Conservation (phyloP, 116 monocot genomes). For the Cymodocea nodosa region DNA sequence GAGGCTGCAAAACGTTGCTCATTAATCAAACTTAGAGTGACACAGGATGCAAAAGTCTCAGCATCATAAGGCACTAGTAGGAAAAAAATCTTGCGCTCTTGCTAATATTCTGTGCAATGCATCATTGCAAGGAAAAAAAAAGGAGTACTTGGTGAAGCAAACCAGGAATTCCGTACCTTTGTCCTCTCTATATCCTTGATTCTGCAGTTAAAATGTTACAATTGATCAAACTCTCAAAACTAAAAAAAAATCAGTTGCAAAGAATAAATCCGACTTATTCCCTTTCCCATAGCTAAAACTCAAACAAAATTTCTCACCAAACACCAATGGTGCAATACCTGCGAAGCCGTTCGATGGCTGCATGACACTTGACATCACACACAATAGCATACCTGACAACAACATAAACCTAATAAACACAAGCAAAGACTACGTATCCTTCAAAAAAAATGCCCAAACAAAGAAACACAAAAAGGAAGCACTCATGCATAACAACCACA, state of each 20-base stretch:
- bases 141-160: background rate
- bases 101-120: no score
- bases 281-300: no score
- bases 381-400: constrained; percentile 71
- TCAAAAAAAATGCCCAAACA: background rate
- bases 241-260: background rate
- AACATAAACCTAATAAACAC: constrained; percentile 1
- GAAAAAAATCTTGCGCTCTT: no score
- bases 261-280: background rate
- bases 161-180: constrained; percentile 46
- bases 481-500: background rate
- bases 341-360: constrained; percentile 75
- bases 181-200: constrained; percentile 72
- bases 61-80: no score
- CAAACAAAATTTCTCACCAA: no score
- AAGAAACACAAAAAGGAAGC: background rate
- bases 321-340: constrained; percentile 23
- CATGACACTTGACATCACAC: constrained; percentile 73
- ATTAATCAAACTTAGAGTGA: background rate
- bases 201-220: constrained; percentile 28
- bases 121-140: no score
- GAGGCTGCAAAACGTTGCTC: constrained; percentile 47
- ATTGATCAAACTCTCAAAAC: background rate
- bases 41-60: no score
- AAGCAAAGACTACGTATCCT: background rate